A percentile compares a stretch with the other conserved stretches of the same genome.
Conservation (phyloP, 345 rosid species). For the Clausena lansium region DNA sequence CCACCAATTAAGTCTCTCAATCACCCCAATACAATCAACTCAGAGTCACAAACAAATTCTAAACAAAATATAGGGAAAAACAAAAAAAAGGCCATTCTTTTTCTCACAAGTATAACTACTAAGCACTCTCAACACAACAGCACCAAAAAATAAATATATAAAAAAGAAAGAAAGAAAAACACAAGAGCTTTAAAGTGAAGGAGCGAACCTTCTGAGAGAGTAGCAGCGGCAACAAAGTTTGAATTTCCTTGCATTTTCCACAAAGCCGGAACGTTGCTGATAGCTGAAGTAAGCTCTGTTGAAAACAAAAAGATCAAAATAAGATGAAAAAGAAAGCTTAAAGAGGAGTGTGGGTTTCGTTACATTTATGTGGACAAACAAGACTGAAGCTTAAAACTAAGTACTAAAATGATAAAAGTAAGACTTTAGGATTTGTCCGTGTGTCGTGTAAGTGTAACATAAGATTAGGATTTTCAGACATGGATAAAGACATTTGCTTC, state of each 20-base stretch:
- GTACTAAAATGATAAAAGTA: neutral
- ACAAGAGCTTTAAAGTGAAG: too few relatives aligned
- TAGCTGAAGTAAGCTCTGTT: neutral
- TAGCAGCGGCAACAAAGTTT: constrained; percentile 6
- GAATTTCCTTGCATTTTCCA: constrained; percentile 19
- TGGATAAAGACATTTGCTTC: neutral
- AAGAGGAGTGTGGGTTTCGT: neutral
- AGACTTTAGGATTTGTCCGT: neutral
- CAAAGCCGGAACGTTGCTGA: constrained; percentile 6
- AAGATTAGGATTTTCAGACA: neutral
- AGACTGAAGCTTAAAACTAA: neutral
- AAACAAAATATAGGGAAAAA: neutral
- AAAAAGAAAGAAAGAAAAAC: neutral
- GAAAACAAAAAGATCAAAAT: neutral
- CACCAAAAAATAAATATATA: neutral
- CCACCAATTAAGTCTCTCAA: constrained; percentile 13
- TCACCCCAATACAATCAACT: neutral
- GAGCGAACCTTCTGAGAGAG: constrained; percentile 23
- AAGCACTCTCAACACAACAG: neutral
- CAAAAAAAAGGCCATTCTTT: neutral
- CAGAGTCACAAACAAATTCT: neutral
- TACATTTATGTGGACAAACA: neutral
- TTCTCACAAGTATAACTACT: neutral
- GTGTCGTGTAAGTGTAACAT: neutral
- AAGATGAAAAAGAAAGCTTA: neutral